These are phyloP conservation scores for Hansfordia pulvinata DNA, from an alignment of 2,329 filamentous ascomycete genomes.

Conservation along the genomic window DNA sequence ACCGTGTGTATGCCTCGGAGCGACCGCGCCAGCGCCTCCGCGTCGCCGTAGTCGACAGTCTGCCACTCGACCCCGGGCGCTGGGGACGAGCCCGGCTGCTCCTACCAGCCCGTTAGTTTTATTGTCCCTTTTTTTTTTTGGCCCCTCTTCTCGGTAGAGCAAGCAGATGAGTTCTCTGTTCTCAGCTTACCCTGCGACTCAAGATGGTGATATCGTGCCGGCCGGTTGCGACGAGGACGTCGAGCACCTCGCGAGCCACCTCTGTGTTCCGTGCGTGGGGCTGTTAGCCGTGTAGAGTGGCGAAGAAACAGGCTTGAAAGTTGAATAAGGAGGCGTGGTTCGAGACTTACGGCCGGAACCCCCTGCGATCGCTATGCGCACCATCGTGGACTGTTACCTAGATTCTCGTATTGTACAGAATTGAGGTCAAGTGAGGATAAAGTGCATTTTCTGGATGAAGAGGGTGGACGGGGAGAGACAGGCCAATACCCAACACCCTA, in stretches of 20 bases:
- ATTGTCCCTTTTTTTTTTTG: too few species aligned
- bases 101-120: too few species aligned
- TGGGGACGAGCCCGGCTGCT: conserved; percentile 3
- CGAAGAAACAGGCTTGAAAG: conserved; percentile 2
- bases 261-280: conserved; percentile 20
- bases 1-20: conserved; percentile 36
- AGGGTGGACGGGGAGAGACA: too few species aligned
- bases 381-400: too few species aligned
- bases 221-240: conserved; percentile 28
- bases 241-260: conserved; percentile 37
- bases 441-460: too few species aligned
- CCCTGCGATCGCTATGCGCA: conserved; percentile 28
- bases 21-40: conserved; percentile 17
- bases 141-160: conserved; percentile 1
- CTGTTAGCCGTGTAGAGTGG: neutral
- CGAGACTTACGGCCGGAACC: conserved; percentile 31
- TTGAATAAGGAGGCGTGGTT: too few species aligned
- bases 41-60: conserved; percentile 29
- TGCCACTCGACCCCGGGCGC: conserved; percentile 21
- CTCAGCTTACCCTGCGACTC: conserved; percentile 27
- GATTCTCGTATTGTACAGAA: too few species aligned
- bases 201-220: conserved; percentile 40
- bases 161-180: neutral
- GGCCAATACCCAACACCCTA: too few species aligned
- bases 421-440: too few species aligned